Evolutionary conservation across 225 moss, liverwort and hornwort species (phyloP), one percentile per base, ranked within the genome.

Genomic region (Takakia lepidozioides): DNA sequence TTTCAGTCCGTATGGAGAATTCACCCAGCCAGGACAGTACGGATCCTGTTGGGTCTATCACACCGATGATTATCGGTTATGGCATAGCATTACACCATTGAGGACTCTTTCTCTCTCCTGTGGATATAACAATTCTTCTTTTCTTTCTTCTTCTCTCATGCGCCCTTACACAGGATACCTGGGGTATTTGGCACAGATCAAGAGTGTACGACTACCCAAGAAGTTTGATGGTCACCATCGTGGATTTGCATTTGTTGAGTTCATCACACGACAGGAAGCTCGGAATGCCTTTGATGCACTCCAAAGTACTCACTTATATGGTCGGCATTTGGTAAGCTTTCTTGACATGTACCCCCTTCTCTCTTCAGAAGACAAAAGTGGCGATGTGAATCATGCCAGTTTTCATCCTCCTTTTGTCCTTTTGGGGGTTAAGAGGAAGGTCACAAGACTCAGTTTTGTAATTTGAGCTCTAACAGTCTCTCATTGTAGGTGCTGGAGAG

Each of bases 211-310:
- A 63, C 61, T 89, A 39, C 91, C 98, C 17, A 98, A 98, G 76
- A 91, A 85, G 52, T 87, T 91, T 28, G 91, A 98, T 68, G 87
- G 98, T 19, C 76, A 85, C 55, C 98, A 98, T 61, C 75, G 91
- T 19, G 91, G 91, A 42, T 98, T 91, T 65, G 91, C 98, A 40
- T 98, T 98, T 76, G 91, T 98, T 55, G 98, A 98, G 64, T 98
- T 91, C 47, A 57, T 91, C 61, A 98, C 98, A 17, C 84, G 68
- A 42, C 87, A 91, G 64, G 98, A 91, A 73, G 81, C 91, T 38
- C 76, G 83, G 5, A 91, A 91, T 67, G 91, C 98, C 7, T 91
- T 83, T 43, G 79, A 84, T 68, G 91, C 87, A 48, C 80, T 98
- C 43, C 85, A 83, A 60, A 91, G 64, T 44, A 98, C 98, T 42